Evolutionary conservation across 768 basidiomycete genomes (phyloP).

Genomic region (Russula compacta): DNA sequence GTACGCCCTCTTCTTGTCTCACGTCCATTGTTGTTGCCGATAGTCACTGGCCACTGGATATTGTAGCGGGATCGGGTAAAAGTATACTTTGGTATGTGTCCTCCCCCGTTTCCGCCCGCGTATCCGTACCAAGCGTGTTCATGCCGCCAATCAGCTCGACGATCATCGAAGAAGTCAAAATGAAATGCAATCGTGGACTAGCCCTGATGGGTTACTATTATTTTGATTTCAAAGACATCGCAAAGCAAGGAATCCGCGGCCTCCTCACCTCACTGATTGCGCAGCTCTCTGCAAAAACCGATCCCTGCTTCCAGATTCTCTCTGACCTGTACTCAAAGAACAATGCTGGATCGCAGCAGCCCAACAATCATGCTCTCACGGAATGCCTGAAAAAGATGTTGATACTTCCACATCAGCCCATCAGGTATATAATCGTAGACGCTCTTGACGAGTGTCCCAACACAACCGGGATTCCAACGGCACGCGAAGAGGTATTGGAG

Average conservation of each 20-base stretch:
- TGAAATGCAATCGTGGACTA: not conserved
- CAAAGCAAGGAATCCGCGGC: not conserved
- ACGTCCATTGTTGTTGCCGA: no score
- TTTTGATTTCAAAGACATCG: not conserved
- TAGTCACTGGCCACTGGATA: no score
- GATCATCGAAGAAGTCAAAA: not conserved
- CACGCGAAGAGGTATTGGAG: not conserved
- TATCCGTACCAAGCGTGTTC: not conserved
- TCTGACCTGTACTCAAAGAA: not conserved
- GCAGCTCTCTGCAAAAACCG: not conserved
- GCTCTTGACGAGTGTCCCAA: conserved; percentile 9
- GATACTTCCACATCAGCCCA: not conserved
- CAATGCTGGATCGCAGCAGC: not conserved
- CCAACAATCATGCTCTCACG: not conserved
- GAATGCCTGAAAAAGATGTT: not conserved
- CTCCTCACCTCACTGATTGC: not conserved
- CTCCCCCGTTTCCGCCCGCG: no score
- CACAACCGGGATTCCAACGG: not conserved
- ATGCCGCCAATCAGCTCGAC: not conserved
- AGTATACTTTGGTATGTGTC: not conserved
- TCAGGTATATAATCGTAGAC: not conserved
- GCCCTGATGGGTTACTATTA: not conserved
- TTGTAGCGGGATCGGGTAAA: not conserved
- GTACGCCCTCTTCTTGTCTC: not conserved
- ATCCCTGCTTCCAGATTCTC: not conserved